A percentile compares a stretch with the other conserved stretches of the same genome.
These are phyloP conservation scores for Alternaria sp. DNA, from an alignment of 2,329 filamentous ascomycete genomes.

Conservation along the genomic window DNA sequence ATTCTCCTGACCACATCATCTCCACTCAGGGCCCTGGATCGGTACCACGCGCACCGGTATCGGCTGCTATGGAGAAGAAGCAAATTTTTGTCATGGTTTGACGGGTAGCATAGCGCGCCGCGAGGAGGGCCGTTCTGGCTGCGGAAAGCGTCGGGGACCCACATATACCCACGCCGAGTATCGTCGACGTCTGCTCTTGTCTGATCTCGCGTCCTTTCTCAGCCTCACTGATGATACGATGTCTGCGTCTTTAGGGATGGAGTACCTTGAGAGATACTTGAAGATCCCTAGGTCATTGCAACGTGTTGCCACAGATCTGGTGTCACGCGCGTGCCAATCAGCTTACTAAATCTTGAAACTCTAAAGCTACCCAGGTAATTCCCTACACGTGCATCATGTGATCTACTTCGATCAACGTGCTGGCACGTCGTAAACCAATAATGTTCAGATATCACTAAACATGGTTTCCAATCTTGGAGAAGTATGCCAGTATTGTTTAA, in stretches of 20 bases:
- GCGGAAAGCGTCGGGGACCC: slow-evolving; percentile 32
- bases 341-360: neutral
- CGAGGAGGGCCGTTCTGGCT: slow-evolving; percentile 24
- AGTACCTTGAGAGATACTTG: neutral
- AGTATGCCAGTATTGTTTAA: neutral
- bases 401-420: neutral
- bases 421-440: neutral
- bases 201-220: neutral
- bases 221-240: neutral
- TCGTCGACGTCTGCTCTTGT: neutral
- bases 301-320: neutral
- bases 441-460: neutral
- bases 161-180: slow-evolving; percentile 8
- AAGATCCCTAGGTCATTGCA: neutral
- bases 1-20: slow-evolving; percentile 17
- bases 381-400: neutral
- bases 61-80: slow-evolving; percentile 17
- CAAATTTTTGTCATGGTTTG: slow-evolving; percentile 14
- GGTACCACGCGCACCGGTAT: slow-evolving; percentile 23
- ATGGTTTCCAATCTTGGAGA: neutral
- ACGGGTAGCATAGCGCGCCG: slow-evolving; percentile 7
- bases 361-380: neutral
- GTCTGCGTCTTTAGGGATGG: neutral
- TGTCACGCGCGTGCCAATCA: neutral
- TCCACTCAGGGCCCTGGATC: slow-evolving; percentile 14